A percentile compares a stretch with the other conserved stretches of the same genome.
Evolutionary conservation across 108 stramenopile species (phyloP).

Genomic region (Conticribra weissflogii): DNA sequence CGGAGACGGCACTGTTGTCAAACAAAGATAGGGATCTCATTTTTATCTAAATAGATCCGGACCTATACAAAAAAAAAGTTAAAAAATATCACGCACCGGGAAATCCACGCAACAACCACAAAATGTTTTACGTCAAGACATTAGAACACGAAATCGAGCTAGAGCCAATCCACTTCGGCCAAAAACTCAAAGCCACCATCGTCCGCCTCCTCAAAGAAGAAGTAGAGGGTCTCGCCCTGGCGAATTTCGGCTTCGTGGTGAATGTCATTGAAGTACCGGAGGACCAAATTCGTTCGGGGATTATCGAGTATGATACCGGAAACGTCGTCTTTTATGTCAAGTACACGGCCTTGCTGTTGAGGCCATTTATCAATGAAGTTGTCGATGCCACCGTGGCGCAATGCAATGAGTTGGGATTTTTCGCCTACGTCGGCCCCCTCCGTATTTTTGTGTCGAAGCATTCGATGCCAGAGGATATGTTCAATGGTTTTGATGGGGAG

Average conservation of each 20-base stretch:
- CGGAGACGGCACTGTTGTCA: no score
- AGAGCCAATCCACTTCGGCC: slow-evolving; percentile 85
- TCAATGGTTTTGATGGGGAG: slow-evolving; percentile 90
- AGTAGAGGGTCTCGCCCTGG: slow-evolving; percentile 90
- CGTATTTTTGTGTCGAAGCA: slow-evolving; percentile 94
- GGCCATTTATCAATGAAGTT: slow-evolving; percentile 93
- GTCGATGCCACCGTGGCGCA: slow-evolving; percentile 91
- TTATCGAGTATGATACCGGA: slow-evolving; percentile 93
- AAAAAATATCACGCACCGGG: no score
- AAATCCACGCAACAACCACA: background rate
- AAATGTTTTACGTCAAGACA: slow-evolving; percentile 90
- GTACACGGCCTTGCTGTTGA: slow-evolving; percentile 86
- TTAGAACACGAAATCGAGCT: slow-evolving; percentile 88
- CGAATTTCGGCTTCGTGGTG: slow-evolving; percentile 93
- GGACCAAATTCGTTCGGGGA: slow-evolving; percentile 89
- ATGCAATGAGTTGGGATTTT: slow-evolving; percentile 91
- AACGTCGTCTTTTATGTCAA: slow-evolving; percentile 89
- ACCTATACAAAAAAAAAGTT: no score
- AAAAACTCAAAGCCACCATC: slow-evolving; percentile 83
- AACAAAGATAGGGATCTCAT: background rate
- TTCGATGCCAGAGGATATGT: slow-evolving; percentile 94
- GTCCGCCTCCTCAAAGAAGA: slow-evolving; percentile 87
- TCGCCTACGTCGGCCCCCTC: slow-evolving; percentile 90
- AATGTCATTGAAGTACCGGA: slow-evolving; percentile 92
- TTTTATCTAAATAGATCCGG: no score